Percentiles rank a stretch among this genome's conserved stretches.
Conservation (phyloP, 805 yeast species). For the Saccharomycopsis fibuligera region DNA sequence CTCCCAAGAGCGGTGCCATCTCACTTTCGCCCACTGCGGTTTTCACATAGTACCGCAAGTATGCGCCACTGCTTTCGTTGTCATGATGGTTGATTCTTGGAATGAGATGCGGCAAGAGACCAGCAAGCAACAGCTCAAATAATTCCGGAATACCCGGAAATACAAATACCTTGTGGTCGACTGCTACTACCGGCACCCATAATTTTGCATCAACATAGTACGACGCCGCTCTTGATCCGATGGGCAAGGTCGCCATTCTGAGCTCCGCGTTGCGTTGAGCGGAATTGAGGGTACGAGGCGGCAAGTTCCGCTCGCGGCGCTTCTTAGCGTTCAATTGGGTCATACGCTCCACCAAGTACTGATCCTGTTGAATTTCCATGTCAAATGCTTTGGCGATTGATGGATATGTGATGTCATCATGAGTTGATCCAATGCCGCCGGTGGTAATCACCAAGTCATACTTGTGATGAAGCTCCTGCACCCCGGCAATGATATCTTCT, state of each 20-base stretch:
- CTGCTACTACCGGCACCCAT: conserved; percentile 81
- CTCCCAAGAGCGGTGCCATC: conserved; percentile 57
- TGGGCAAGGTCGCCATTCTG: conserved; percentile 77
- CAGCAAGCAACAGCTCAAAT: conserved; percentile 48
- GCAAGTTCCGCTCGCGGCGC: neutral
- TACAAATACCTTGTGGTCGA: conserved; percentile 59
- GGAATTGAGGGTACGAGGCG: conserved; percentile 24
- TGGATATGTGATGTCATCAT: conserved; percentile 82
- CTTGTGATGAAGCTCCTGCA: conserved; percentile 39
- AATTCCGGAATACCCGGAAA: conserved; percentile 83
- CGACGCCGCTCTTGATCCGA: conserved; percentile 33
- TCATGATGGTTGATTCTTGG: conserved; percentile 28
- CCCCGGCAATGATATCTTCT: conserved; percentile 50
- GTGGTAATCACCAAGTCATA: conserved; percentile 64
- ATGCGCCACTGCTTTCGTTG: too few relatives aligned
- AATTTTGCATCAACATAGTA: conserved; percentile 44
- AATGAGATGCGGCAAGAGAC: conserved; percentile 34
- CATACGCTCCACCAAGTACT: conserved; percentile 58
- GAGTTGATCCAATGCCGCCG: conserved; percentile 77
- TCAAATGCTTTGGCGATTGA: conserved; percentile 61
- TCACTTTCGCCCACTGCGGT: conserved; percentile 58
- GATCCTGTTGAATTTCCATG: conserved; percentile 45
- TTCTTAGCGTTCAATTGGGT: conserved; percentile 30
- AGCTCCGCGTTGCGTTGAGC: conserved; percentile 55
- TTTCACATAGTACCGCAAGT: conserved; percentile 49